Evolutionary conservation across 1,284 basidiomycete genomes (phyloP).

Genomic region (Omphalotus olearius): DNA sequence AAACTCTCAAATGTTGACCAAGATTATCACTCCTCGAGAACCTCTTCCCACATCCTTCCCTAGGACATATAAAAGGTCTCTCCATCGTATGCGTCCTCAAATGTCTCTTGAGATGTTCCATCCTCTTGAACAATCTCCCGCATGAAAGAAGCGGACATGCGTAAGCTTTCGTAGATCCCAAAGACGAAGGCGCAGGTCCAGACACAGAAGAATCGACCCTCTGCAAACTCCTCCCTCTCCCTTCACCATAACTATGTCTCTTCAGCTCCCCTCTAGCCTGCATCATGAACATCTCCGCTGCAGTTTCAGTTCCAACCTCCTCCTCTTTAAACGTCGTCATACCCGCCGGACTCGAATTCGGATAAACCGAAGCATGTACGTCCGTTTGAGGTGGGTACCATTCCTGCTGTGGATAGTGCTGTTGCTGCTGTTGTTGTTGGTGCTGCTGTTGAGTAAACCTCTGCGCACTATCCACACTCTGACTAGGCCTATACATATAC

Average conservation of each 20-base stretch:
- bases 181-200: neutral
- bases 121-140: constrained; percentile 80
- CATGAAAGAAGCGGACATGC: constrained; percentile 80
- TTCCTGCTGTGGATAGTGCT: too few relatives aligned
- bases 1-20: constrained; percentile 78
- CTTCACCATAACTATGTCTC: constrained; percentile 12
- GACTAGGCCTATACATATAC: too few relatives aligned
- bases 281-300: constrained; percentile 60
- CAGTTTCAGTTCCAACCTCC: constrained; percentile 35
- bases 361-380: too few relatives aligned
- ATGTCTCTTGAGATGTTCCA: constrained; percentile 87
- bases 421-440: too few relatives aligned
- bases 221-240: constrained; percentile 1
- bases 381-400: too few relatives aligned
- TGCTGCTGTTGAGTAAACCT: too few relatives aligned
- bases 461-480: too few relatives aligned
- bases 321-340: constrained; percentile 16
- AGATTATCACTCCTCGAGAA: constrained; percentile 87
- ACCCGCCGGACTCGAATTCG: too few relatives aligned
- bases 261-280: constrained; percentile 54
- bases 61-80: constrained; percentile 70
- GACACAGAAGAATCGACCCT: constrained; percentile 6
- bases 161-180: constrained; percentile 36
- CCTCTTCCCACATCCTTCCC: constrained; percentile 57
- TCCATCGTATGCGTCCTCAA: constrained; percentile 89